Conservation (phyloP, 2,329 filamentous ascomycete genomes). For the Cadophora malorum region DNA sequence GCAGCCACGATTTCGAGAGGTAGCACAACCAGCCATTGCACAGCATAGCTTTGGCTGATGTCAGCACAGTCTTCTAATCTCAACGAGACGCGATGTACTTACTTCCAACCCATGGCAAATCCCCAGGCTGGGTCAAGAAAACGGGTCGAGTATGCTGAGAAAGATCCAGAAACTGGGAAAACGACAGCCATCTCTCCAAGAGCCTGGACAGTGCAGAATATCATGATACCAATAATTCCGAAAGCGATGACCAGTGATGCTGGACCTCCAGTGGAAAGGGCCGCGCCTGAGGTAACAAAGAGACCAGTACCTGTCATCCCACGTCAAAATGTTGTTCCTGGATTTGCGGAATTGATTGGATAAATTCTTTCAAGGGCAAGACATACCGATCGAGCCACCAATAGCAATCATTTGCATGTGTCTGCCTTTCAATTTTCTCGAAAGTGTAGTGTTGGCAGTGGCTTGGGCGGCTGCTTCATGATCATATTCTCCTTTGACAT, state of each 20-base stretch:
- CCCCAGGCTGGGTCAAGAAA: constrained; percentile 95
- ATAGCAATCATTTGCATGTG: constrained; percentile 67
- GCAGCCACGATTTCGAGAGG: constrained; percentile 85
- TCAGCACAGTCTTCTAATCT: neutral
- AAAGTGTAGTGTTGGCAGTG: constrained; percentile 77
- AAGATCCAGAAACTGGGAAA: constrained; percentile 91
- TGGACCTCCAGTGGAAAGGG: constrained; percentile 46
- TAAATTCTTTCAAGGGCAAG: neutral
- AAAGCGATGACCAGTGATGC: constrained; percentile 43
- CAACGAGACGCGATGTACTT: constrained; percentile 46
- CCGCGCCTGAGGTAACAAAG: constrained; percentile 42
- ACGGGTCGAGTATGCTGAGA: constrained; percentile 89
- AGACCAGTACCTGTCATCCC: constrained; percentile 62
- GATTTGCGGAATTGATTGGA: neutral
- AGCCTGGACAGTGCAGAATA: constrained; percentile 84
- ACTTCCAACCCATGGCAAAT: constrained; percentile 94
- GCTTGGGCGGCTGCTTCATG: constrained; percentile 65
- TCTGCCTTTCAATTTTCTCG: constrained; percentile 59
- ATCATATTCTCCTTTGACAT: constrained; percentile 54
- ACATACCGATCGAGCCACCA: constrained; percentile 49
- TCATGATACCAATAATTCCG: constrained; percentile 65
- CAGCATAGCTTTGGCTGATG: constrained; percentile 56
- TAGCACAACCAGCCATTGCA: constrained; percentile 84
- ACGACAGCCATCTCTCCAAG: constrained; percentile 89
- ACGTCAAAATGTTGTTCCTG: constrained; percentile 54